Evolutionary conservation across 352 stramenopile genomes (phyloP).

Genomic region (Bremia lactucae): DNA sequence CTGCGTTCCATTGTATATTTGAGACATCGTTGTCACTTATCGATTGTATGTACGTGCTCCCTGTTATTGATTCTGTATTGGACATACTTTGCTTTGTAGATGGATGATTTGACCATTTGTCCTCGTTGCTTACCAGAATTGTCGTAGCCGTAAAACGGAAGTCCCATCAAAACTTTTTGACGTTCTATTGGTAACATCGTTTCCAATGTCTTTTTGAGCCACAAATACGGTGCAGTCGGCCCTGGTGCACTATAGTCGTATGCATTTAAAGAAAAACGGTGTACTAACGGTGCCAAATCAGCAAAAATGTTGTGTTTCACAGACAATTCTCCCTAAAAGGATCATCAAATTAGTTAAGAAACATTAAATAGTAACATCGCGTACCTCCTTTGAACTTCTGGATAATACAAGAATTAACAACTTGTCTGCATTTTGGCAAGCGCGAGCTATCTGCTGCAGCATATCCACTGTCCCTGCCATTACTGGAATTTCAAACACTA

Average conservation of each 20-base stretch:
- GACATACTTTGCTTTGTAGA: too few relatives aligned
- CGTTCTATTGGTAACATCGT: constrained; percentile 34
- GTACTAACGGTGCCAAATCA: constrained; percentile 45
- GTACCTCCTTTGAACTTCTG: constrained; percentile 42
- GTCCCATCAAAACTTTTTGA: constrained; percentile 52
- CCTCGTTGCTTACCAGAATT: constrained; percentile 29
- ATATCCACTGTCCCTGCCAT: constrained; percentile 45
- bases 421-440: constrained; percentile 34
- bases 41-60: constrained; percentile 27
- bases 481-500: constrained; percentile 76
- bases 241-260: constrained; percentile 60
- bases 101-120: too few relatives aligned
- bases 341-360: not conserved
- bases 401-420: constrained; percentile 57
- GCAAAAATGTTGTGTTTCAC: constrained; percentile 47
- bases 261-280: constrained; percentile 77
- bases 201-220: constrained; percentile 49
- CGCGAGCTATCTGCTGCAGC: constrained; percentile 40
- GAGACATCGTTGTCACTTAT: constrained; percentile 28
- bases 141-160: constrained; percentile 79
- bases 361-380: not conserved
- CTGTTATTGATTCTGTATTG: constrained; percentile 31
- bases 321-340: constrained; percentile 31
- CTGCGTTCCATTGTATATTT: constrained; percentile 42
- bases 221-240: constrained; percentile 56